Conservation (phyloP, 1,284 basidiomycete species). For the Vanrija humicola region DNA sequence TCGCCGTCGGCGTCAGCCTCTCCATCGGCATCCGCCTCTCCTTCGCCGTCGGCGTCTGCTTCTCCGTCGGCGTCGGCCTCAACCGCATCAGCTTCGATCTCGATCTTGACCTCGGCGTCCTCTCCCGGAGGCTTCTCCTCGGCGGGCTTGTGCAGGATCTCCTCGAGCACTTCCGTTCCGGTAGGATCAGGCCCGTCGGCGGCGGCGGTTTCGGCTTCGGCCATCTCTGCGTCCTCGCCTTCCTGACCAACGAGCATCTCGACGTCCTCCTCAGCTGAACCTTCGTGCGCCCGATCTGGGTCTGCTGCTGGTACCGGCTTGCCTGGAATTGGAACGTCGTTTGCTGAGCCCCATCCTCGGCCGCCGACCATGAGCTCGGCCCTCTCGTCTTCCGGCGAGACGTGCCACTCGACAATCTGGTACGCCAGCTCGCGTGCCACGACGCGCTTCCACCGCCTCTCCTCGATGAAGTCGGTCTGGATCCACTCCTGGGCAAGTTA, state of each 20-base stretch:
- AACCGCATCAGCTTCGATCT: conserved; percentile 28
- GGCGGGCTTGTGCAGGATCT: conserved; percentile 18
- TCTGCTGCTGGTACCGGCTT: conserved; percentile 5
- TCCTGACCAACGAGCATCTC: conserved; percentile 40
- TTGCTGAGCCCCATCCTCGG: conserved; percentile 37
- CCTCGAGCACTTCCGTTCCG: conserved; percentile 35
- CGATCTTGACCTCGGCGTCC: conserved; percentile 18
- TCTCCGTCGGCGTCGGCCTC: conserved; percentile 31
- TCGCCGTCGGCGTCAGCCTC: conserved; percentile 12
- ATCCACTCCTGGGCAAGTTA: conserved; percentile 76
- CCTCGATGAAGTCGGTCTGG: conserved; percentile 89
- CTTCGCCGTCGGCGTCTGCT: conserved; percentile 22
- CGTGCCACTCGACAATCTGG: conserved; percentile 82
- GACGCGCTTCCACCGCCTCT: conserved; percentile 86
- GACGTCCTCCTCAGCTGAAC: conserved; percentile 37
- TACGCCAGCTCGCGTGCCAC: conserved; percentile 80
- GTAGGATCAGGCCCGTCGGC: conserved; percentile 18
- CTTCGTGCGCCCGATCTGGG: background rate
- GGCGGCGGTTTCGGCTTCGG: conserved; percentile 15
- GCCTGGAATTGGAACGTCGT: conserved; percentile 28
- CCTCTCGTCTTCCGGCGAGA: conserved; percentile 65
- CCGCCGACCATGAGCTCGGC: conserved; percentile 57
- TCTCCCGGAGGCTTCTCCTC: conserved; percentile 21
- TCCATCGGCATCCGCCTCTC: conserved; percentile 14
- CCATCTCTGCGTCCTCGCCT: conserved; percentile 20